Evolutionary conservation across 306 rosid genomes (phyloP), one percentile per base, ranked within the genome.

Genomic region (Trifolium subterraneum): DNA sequence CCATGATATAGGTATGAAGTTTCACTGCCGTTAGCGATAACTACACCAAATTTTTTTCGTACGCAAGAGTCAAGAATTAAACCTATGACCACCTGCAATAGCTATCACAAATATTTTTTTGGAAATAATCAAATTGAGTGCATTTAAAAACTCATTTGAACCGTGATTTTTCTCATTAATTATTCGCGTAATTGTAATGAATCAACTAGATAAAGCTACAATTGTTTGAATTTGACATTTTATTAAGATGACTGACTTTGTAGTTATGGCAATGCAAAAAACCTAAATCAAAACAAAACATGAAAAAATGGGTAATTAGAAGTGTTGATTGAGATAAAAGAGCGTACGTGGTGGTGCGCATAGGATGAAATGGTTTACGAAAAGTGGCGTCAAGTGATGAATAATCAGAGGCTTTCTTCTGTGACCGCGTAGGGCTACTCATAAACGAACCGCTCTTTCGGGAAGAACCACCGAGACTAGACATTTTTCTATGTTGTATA

Each of bases 381-480:
- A 80, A 4, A 8, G 77, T 3, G 35, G 14, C 11, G 7, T 87
- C 96, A 18, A 47, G 75, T 45, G 66, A 75, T 74, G 78, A 83
- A 79, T 50, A 77, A 14, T 90, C 93, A 33, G 73, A 7, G 20
- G n/a, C 2, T 76, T 86, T 95, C 92, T 88, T 90, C 82, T 63
- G 88, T 8, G 65, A 62, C 12, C 35, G 86, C 20, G 51, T 9
- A 44, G 87, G 71, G 52, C 86, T 13, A 78, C 45, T 81, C 11
- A 83, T 18, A 55, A 81, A 27, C 3, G 94, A 84, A 45, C 55
- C 27, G 56, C 86, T 85, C 90, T 85, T 87, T 71, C 90, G 82
- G 19, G 87, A 82, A 75, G 91, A 75, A 78, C 86, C 85, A 23
- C 84, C 88, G 12, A 77, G 90, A 73, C 78, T 84, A 0, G 93